Percentiles rank a stretch among this genome's conserved stretches.
Evolutionary conservation across 2,329 filamentous ascomycete species (phyloP).

Genomic region (Aspergillus hortae): DNA sequence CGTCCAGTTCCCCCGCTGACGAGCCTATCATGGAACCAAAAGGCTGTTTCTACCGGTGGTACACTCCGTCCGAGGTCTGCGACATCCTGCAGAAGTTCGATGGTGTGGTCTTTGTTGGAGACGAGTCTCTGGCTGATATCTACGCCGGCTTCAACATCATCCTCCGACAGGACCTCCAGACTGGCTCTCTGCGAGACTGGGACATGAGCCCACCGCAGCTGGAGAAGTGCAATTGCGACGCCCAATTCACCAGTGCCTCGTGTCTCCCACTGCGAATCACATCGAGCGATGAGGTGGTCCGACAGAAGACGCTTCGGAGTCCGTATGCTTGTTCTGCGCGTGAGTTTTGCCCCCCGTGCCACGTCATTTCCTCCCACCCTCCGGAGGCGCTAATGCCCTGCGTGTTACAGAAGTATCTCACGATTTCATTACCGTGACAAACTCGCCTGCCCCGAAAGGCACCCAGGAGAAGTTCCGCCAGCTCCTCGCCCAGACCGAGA

Average conservation of each 20-base stretch:
- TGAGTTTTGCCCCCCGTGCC: slow-evolving; percentile 12
- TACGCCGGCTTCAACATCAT: slow-evolving; percentile 47
- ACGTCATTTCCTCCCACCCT: background rate
- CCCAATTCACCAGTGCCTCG: slow-evolving; percentile 35
- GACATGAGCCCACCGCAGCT: slow-evolving; percentile 31
- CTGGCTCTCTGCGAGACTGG: slow-evolving; percentile 39
- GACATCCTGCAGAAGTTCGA: slow-evolving; percentile 45
- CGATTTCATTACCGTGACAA: slow-evolving; percentile 31
- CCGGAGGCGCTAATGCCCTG: slow-evolving; percentile 3
- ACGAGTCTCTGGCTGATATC: slow-evolving; percentile 36
- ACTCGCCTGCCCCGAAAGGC: slow-evolving; percentile 26
- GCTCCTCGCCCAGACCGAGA: slow-evolving; percentile 25
- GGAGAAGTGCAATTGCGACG: slow-evolving; percentile 37
- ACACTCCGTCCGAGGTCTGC: slow-evolving; percentile 40
- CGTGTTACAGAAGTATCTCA: slow-evolving; percentile 32
- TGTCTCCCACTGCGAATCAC: slow-evolving; percentile 27
- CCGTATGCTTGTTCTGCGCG: slow-evolving; percentile 19
- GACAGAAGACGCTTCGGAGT: slow-evolving; percentile 8
- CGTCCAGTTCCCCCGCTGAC: slow-evolving; percentile 3
- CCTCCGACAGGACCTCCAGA: slow-evolving; percentile 38
- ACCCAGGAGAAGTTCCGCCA: slow-evolving; percentile 29
- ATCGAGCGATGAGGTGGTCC: slow-evolving; percentile 24
- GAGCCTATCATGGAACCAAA: slow-evolving; percentile 8
- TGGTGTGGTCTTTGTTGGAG: slow-evolving; percentile 41
- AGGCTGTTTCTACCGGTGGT: slow-evolving; percentile 45